phyloP scores from a whole-genome alignment of 2,329 filamentous ascomycete species.

The Calonectria crousiana region DNA sequence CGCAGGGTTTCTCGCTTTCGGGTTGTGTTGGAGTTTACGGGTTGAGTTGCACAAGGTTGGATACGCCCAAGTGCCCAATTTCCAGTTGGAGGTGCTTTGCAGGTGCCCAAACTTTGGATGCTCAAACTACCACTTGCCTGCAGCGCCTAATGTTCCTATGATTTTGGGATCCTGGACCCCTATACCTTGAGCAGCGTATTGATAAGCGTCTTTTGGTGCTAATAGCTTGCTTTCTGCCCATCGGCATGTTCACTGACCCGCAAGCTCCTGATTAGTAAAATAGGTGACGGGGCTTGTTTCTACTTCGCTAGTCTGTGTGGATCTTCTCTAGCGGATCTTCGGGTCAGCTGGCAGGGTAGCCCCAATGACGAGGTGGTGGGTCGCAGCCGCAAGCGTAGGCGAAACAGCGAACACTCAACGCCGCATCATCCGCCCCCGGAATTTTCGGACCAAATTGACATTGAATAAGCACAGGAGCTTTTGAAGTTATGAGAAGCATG shows the following conservation, averaged over 20 bases:
- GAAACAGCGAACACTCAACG: not conserved
- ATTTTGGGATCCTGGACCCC: not conserved
- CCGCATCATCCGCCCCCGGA: constrained; percentile 4
- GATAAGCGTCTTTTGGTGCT: not conserved
- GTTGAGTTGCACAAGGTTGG: not conserved
- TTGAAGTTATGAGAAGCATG: not conserved
- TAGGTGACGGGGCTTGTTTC: not conserved
- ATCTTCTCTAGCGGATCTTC: not conserved
- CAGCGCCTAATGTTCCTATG: not conserved
- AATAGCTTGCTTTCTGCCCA: no score
- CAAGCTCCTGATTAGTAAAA: not conserved
- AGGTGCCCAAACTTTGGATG: not conserved
- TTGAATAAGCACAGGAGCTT: not conserved
- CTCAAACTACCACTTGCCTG: not conserved
- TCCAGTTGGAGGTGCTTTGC: not conserved
- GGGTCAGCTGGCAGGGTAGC: not conserved
- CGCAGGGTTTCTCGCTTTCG: no score
- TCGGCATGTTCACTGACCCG: not conserved
- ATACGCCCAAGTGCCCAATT: not conserved
- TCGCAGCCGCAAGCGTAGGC: not conserved
- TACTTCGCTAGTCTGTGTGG: no score
- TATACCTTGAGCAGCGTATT: not conserved
- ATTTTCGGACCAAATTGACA: not conserved
- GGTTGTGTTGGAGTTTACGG: no score
- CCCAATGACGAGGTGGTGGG: not conserved